Conservation (phyloP, 371 early-diverging fungal genomes). For the Homolaphlyctis polyrhiza region DNA sequence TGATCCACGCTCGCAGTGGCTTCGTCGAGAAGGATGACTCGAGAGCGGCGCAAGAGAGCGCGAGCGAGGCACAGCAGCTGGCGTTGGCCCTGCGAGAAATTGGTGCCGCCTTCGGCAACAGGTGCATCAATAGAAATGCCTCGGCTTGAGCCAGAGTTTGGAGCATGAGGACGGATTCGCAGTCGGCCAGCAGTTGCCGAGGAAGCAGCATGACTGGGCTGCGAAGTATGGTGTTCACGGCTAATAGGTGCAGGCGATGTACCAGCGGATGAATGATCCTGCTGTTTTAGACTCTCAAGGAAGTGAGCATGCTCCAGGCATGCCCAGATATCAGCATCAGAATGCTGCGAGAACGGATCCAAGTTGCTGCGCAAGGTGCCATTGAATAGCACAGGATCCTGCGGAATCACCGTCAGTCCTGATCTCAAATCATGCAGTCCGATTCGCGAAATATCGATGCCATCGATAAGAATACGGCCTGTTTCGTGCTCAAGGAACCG, state of each 20-base stretch:
- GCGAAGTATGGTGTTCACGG: neutral
- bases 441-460: constrained; percentile 40
- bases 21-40: constrained; percentile 48
- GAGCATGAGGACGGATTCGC: neutral
- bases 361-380: constrained; percentile 40
- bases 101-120: constrained; percentile 32
- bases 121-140: constrained; percentile 19
- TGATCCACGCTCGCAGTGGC: constrained; percentile 45
- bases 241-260: neutral
- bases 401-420: constrained; percentile 55
- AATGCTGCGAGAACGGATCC: constrained; percentile 28
- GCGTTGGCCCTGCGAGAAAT: constrained; percentile 37
- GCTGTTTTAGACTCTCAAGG: constrained; percentile 24
- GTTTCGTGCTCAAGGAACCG: constrained; percentile 44
- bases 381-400: constrained; percentile 36
- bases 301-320: constrained; percentile 26
- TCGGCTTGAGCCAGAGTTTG: neutral
- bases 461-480: constrained; percentile 54
- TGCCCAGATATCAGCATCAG: constrained; percentile 35
- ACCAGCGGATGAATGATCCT: neutral
- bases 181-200: neutral
- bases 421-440: constrained; percentile 48
- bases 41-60: constrained; percentile 39
- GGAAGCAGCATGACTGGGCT: neutral
- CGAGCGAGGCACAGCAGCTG: constrained; percentile 49